Evolutionary conservation across 768 basidiomycete genomes (phyloP).

Genomic region (Crucibulum laeve): DNA sequence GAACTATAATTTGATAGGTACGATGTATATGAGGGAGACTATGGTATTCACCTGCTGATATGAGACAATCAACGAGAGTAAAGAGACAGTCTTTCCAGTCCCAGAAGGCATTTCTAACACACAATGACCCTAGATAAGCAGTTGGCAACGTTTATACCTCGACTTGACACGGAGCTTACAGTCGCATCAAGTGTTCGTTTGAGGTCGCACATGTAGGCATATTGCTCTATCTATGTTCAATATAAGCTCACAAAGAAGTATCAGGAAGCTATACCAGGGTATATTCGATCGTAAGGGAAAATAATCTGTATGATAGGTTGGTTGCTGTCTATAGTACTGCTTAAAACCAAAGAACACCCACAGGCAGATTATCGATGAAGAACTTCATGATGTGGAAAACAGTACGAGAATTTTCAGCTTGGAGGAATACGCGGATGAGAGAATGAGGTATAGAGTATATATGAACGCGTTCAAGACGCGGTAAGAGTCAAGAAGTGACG

Average conservation of each 20-base stretch:
- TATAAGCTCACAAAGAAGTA: slow-evolving; percentile 1
- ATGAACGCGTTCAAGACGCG: no score
- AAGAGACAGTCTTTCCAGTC: slow-evolving; percentile 96
- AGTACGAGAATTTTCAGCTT: no score
- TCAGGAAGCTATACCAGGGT: slow-evolving; percentile 63
- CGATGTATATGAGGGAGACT: background rate
- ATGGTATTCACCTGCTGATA: slow-evolving; percentile 77
- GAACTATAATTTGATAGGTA: slow-evolving; percentile 51
- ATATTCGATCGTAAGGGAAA: slow-evolving; percentile 93
- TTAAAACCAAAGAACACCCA: slow-evolving; percentile 25
- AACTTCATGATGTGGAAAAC: slow-evolving; percentile 60
- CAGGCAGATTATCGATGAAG: slow-evolving; percentile 76
- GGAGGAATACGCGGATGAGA: no score
- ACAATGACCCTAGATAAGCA: slow-evolving; percentile 77
- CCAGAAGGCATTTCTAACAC: slow-evolving; percentile 99
- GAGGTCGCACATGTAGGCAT: slow-evolving; percentile 98
- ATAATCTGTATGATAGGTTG: slow-evolving; percentile 51
- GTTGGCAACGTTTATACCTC: no score
- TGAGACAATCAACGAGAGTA: slow-evolving; percentile 92
- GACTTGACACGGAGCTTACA: no score
- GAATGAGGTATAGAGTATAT: no score
- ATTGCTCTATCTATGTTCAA: slow-evolving; percentile 69
- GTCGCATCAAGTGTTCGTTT: slow-evolving; percentile 95
- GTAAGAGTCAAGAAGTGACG: no score
- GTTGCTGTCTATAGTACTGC: background rate